Evolutionary conservation across 345 rosid genomes (phyloP), one percentile per base, ranked within the genome.

Genomic region (Diplotaxis tenuifolia): DNA sequence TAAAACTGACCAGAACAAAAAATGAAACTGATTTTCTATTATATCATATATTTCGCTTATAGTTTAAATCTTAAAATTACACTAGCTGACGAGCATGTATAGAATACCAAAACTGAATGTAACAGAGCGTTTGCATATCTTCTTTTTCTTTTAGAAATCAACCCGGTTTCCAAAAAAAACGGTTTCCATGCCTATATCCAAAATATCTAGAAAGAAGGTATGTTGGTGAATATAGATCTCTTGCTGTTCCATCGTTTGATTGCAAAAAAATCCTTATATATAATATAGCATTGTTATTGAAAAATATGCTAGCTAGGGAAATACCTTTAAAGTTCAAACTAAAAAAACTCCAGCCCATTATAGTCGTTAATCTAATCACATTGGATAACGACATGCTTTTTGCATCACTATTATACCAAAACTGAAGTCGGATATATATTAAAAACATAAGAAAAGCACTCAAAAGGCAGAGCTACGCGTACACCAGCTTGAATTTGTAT

Each of bases 401-500:
- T 52, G 28, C 31, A 54, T 25, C 32, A 18, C n/a, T 9, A 16
- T 38, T 47, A 14, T 10, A 14, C 45, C 2, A 62, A 22, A 4
- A 19, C 34, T 8, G 7, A 49, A 65, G 23, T 27, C 7, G 57
- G 20, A 27, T 22, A 10, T 67, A 32, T 38, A 10, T 36, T 9
- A 7, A 20, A 50, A 36, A 9, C 12, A 67, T n/a, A n/a, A 9
- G 21, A 34, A 36, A 32, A 53, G 31, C 45, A 29, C 28, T 6
- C 18, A 11, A 27, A 70, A 59, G 12, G 50, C 22, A 60, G 22
- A 60, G 67, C 36, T 27, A 60, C 50, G 32, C 50, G 32, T 70
- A 7, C 67, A 71, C 67, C 60, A 49, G 32, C 19, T 72, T 31
- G 57, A 28, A 36, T 42, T n/a, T 73, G 32, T 40, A 45, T 45